Evolutionary conservation across 75 land plant genomes (phyloP).

Genomic region (Selaginella tamariscina): DNA sequence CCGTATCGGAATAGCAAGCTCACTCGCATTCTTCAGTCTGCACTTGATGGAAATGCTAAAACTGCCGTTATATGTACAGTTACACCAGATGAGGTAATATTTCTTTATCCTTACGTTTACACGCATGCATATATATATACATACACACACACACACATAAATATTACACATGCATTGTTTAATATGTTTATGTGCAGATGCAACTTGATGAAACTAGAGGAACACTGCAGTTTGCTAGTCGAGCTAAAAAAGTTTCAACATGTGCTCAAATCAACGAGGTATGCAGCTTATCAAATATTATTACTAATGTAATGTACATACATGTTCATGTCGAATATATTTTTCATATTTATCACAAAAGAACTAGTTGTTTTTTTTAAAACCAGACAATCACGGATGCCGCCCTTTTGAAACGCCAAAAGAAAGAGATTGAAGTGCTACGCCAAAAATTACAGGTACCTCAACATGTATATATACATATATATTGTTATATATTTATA

Average conservation of each 20-base stretch:
- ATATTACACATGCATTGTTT: too few species aligned
- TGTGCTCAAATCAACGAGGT: constrained; percentile 11
- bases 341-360: background rate
- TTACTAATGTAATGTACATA: background rate
- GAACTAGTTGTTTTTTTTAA: background rate
- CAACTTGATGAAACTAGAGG: constrained; percentile 12
- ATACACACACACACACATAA: background rate
- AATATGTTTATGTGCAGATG: background rate
- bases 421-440: constrained; percentile 11
- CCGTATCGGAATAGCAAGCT: constrained; percentile 97
- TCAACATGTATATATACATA: background rate
- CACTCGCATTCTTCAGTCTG: constrained; percentile 92
- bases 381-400: constrained; percentile 7
- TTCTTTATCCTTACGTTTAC: too few species aligned
- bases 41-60: constrained; percentile 96
- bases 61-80: constrained; percentile 78
- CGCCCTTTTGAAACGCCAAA: constrained; percentile 3
- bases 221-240: background rate
- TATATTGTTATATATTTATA: background rate
- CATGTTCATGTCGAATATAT: too few species aligned
- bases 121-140: background rate
- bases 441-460: background rate
- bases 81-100: constrained; percentile 3
- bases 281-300: background rate
- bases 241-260: constrained; percentile 10